Conservation (phyloP, 768 basidiomycete species). For the Nidularia pulvinata region DNA sequence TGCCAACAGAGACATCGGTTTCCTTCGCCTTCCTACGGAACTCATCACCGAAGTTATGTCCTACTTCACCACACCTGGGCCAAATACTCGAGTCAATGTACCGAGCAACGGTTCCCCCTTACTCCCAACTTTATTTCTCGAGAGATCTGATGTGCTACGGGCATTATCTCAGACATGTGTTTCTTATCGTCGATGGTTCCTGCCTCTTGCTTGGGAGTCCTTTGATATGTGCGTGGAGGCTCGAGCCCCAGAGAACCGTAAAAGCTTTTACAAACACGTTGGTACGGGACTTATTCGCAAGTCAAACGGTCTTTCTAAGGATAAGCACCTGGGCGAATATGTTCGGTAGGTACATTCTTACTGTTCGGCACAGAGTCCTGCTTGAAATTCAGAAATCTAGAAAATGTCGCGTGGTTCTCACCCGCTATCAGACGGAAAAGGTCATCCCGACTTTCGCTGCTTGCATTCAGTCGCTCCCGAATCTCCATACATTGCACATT, state of each 20-base stretch:
- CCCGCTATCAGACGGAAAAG: not conserved
- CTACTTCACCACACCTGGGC: too few relatives aligned
- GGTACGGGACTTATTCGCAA: not conserved
- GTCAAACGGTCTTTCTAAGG: not conserved
- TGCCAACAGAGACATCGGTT: too few relatives aligned
- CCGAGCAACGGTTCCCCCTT: too few relatives aligned
- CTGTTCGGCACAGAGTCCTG: not conserved
- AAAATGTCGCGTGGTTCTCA: not conserved
- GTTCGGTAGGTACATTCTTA: not conserved
- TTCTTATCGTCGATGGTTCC: not conserved
- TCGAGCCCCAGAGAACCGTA: not conserved
- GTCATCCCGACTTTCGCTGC: not conserved
- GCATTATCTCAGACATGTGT: conserved; percentile 1
- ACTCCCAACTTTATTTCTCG: too few relatives aligned
- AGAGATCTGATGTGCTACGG: not conserved
- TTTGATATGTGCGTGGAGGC: not conserved
- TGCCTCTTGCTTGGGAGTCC: not conserved
- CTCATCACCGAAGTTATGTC: too few relatives aligned
- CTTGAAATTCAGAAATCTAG: not conserved
- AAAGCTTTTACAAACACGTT: not conserved
- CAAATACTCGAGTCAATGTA: too few relatives aligned
- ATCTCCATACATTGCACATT: conserved; percentile 1
- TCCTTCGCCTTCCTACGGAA: too few relatives aligned
- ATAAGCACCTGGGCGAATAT: not conserved
- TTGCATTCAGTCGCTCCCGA: not conserved